phyloP scores from a whole-genome alignment of 345 rosid species.

The Aquilaria malaccensis region DNA sequence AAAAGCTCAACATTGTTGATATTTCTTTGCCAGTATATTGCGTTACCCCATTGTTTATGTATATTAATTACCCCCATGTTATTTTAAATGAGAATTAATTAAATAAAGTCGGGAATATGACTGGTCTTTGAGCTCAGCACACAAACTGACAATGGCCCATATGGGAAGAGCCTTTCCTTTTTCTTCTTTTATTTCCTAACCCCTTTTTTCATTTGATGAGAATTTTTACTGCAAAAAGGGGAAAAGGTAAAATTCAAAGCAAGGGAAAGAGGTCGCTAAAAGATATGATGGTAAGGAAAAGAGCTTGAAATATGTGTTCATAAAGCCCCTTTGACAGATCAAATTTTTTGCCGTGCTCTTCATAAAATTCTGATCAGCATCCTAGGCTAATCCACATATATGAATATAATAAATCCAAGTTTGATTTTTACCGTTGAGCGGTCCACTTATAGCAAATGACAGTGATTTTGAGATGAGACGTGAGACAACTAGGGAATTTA shows the following conservation, averaged over 20 bases:
- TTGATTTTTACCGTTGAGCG: slow-evolving; percentile 14
- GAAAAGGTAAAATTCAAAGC: slow-evolving; percentile 20
- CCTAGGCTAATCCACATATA: slow-evolving; percentile 24
- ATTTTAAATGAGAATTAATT: background rate
- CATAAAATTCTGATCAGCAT: slow-evolving; percentile 25
- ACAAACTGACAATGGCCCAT: slow-evolving; percentile 22
- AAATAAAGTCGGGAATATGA: background rate
- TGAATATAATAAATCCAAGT: background rate
- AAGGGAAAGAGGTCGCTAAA: slow-evolving; percentile 1
- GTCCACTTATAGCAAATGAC: background rate
- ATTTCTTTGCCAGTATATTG: too few relatives aligned
- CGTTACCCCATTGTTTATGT: too few relatives aligned
- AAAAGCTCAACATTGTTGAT: too few relatives aligned
- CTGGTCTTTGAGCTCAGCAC: slow-evolving; percentile 19
- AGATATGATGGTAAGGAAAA: slow-evolving; percentile 19
- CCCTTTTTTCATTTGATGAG: slow-evolving; percentile 3
- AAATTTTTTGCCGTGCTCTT: slow-evolving; percentile 17
- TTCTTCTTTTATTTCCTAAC: background rate
- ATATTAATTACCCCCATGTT: too few relatives aligned
- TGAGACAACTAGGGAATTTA: background rate
- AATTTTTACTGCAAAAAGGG: slow-evolving; percentile 24
- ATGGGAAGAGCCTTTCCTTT: slow-evolving; percentile 8
- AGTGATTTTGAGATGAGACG: background rate
- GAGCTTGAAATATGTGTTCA: slow-evolving; percentile 41
- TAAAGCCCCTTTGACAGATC: slow-evolving; percentile 31